Percentiles rank a stretch among this genome's conserved stretches.
phyloP scores from a whole-genome alignment of 495 filamentous ascomycete genomes.

The Sordaria brevicollis region DNA sequence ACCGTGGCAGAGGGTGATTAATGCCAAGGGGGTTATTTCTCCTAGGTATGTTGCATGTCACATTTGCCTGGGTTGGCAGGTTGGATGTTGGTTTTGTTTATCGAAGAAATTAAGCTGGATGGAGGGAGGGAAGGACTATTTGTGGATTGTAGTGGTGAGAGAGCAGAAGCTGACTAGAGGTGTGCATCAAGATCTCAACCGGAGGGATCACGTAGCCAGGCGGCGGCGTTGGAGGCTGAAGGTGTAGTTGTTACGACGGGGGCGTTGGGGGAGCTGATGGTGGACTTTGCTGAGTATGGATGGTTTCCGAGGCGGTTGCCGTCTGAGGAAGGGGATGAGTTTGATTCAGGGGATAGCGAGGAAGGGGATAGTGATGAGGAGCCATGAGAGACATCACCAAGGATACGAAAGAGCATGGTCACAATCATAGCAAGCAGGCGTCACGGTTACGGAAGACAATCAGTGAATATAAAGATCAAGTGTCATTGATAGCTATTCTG shows the following conservation, averaged over 20 bases:
- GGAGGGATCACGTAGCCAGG: constrained; percentile 59
- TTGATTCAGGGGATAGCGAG: constrained; percentile 5
- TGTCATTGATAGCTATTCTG: not conserved
- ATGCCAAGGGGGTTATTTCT: constrained; percentile 74
- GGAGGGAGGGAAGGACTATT: too few species aligned
- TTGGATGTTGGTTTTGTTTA: not conserved
- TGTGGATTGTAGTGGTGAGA: too few species aligned
- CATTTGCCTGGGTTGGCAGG: not conserved
- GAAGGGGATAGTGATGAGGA: constrained; percentile 7
- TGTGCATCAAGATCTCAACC: constrained; percentile 54
- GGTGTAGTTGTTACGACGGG: constrained; percentile 56
- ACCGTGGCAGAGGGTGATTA: constrained; percentile 92
- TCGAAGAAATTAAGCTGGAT: too few species aligned
- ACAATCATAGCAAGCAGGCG: not conserved
- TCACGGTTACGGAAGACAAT: not conserved
- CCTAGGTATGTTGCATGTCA: constrained; percentile 53
- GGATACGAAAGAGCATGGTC: constrained; percentile 3
- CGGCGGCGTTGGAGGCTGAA: constrained; percentile 52
- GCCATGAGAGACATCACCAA: not conserved
- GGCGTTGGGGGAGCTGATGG: constrained; percentile 57
- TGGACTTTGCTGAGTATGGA: constrained; percentile 57
- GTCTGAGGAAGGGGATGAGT: constrained; percentile 31
- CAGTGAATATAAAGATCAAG: not conserved
- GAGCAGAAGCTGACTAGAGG: too few species aligned
- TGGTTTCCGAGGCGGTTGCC: constrained; percentile 63